Evolutionary conservation across 2,329 filamentous ascomycete genomes (phyloP), one percentile per base, ranked within the genome.

Genomic region (Ceratocystis cubensis): DNA sequence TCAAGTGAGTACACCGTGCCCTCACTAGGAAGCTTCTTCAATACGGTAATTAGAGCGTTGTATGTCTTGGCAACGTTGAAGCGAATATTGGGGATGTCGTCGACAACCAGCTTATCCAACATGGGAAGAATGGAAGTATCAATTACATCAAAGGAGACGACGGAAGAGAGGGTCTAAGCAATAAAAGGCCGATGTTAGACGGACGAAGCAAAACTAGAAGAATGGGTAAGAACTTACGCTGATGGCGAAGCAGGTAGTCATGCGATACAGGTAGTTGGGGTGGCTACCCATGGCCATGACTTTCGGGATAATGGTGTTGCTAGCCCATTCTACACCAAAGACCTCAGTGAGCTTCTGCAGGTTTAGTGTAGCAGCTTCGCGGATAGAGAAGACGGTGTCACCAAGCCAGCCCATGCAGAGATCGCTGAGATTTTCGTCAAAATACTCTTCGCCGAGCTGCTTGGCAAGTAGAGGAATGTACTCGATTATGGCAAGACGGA

Each of bases 21-120:
- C 73, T 94, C 83, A 65, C 92, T 89, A 2, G 94, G 93, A 66
- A 99, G 82, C 71, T 91, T 88, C 77, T 93, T 91, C 73, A 99
- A 82, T n/a, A 92, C 91, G 71, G 89, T 87, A 73, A 97, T 91
- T 68, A 99, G 80, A 64, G 94, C 87, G 25, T 86, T 85, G 74
- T 97, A 99, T 61, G 94, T 97, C 81, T 99, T 99, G 72, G 94
- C 94, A 61, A 99, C 94, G 76, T 99, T 99, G 84, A 99, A 99
- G 64, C 94, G 91, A 75, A 99, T 99, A 79, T 99, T 99, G 71
- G 94, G 94, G 70, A 99, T 99, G 57, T 95, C 91, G 74, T 99
- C 94, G 59, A 85, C 84, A 64, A 95, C 91, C 65, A 99, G 88
- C 79, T 93, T 91, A 77, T 96, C 90, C 74, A 99, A 85, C 82